A percentile compares a stretch with the other conserved stretches of the same genome.
Conservation (phyloP, 2,329 filamentous ascomycete species). For the Colletotrichum falcatum region DNA sequence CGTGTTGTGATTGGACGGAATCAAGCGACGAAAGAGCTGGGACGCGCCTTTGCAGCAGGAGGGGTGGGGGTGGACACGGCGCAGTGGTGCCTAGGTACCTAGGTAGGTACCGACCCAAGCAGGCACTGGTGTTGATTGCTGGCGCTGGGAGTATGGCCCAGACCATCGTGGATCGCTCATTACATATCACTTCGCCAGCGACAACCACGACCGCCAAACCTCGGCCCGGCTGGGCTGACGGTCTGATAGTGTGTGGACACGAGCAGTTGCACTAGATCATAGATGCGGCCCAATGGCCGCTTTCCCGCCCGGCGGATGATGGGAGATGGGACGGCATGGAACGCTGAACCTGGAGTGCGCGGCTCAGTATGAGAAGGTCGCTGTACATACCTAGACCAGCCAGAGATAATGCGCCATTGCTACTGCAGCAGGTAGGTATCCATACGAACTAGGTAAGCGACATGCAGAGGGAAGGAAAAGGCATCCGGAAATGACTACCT, state of each 20-base stretch:
- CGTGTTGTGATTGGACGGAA: constrained; percentile 8
- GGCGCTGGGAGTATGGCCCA: constrained; percentile 5
- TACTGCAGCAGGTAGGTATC: no score
- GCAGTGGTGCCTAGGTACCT: not conserved
- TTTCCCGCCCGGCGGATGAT: not conserved
- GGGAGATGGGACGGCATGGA: not conserved
- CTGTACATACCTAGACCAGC: not conserved
- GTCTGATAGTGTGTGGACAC: not conserved
- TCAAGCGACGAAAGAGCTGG: not conserved
- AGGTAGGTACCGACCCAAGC: no score
- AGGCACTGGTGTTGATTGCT: not conserved
- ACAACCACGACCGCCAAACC: not conserved
- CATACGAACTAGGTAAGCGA: no score
- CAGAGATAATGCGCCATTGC: no score
- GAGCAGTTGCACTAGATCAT: not conserved
- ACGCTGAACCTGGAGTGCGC: not conserved
- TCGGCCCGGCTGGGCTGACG: not conserved
- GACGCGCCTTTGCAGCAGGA: not conserved
- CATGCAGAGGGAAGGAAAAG: not conserved
- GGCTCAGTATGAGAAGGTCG: not conserved
- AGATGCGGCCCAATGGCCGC: not conserved
- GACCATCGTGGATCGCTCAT: constrained; percentile 14
- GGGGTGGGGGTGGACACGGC: constrained; percentile 13
- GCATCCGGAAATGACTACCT: not conserved
- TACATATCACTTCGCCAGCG: no score